Conservation (phyloP, 352 stramenopile genomes). For the Phytophthora brassicae region DNA sequence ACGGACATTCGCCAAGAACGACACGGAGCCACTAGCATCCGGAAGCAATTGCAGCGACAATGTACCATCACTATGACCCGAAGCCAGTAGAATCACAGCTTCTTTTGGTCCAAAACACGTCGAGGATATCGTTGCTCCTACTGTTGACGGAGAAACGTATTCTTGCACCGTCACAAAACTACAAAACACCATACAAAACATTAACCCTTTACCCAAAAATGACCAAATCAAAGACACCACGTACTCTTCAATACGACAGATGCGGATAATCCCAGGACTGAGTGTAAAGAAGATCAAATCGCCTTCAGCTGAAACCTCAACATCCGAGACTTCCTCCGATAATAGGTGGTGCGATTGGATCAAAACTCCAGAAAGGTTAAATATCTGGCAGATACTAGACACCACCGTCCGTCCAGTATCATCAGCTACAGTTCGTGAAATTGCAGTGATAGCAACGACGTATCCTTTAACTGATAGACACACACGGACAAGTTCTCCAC, state of each 20-base stretch:
- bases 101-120: conserved; percentile 72
- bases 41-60: conserved; percentile 79
- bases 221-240: conserved; percentile 16
- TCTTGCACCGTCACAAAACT: conserved; percentile 80
- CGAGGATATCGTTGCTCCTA: conserved; percentile 53
- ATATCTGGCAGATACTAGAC: conserved; percentile 56
- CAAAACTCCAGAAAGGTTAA: conserved; percentile 66
- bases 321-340: conserved; percentile 43
- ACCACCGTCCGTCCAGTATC: conserved; percentile 9
- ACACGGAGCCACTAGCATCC: conserved; percentile 77
- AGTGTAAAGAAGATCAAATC: conserved; percentile 76
- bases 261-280: conserved; percentile 41
- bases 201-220: background rate
- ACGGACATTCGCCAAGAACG: conserved; percentile 70
- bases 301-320: conserved; percentile 69
- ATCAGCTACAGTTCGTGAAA: conserved; percentile 5
- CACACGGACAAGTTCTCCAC: conserved; percentile 45
- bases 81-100: conserved; percentile 72
- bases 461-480: conserved; percentile 62
- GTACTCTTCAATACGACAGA: conserved; percentile 84
- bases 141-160: conserved; percentile 42
- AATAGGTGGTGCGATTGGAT: conserved; percentile 53
- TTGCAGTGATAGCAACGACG: conserved; percentile 46
- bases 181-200: conserved; percentile 8
- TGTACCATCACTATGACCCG: conserved; percentile 70